Percentiles rank a stretch among this genome's conserved stretches.
Conservation (phyloP, 2,329 filamentous ascomycete species). For the Cordyceps fumosorosea region DNA sequence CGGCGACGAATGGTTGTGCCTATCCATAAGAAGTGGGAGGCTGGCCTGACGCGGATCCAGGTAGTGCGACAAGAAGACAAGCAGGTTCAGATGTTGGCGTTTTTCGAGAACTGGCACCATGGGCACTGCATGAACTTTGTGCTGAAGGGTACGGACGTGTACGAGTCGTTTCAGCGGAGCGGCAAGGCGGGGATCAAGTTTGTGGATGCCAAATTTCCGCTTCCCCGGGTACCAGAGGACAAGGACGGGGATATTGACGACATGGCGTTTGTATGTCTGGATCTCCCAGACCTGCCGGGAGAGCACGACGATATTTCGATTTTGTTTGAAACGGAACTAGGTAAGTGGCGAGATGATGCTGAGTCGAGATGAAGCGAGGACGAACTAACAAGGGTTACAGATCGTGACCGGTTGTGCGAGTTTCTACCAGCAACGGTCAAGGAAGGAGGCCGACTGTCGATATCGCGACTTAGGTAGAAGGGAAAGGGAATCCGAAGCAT, state of each 20-base stretch:
- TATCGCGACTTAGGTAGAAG: constrained; percentile 14
- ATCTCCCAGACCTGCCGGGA: constrained; percentile 80
- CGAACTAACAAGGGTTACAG: constrained; percentile 29
- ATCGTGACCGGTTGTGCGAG: constrained; percentile 46
- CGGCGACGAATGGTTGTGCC: constrained; percentile 83
- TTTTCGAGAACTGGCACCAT: constrained; percentile 82
- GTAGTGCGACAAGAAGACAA: constrained; percentile 66
- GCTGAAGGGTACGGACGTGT: constrained; percentile 76
- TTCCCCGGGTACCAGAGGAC: constrained; percentile 57
- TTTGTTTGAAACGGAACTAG: constrained; percentile 70
- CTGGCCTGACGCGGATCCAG: constrained; percentile 71
- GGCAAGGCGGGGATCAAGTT: constrained; percentile 69
- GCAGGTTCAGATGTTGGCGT: constrained; percentile 71
- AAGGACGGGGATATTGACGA: constrained; percentile 48
- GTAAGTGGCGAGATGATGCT: constrained; percentile 40
- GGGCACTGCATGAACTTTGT: constrained; percentile 86
- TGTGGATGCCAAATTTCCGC: constrained; percentile 83
- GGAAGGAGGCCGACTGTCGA: constrained; percentile 31
- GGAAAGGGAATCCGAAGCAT: neutral
- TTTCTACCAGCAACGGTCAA: constrained; percentile 53
- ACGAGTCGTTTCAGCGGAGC: constrained; percentile 60
- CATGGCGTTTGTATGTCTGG: constrained; percentile 73
- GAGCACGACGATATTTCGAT: constrained; percentile 91
- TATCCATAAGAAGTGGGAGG: constrained; percentile 92
- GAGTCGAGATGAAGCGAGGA: neutral